phyloP scores from a whole-genome alignment of 2,329 filamentous ascomycete species.

The Xylariaceae sp. region DNA sequence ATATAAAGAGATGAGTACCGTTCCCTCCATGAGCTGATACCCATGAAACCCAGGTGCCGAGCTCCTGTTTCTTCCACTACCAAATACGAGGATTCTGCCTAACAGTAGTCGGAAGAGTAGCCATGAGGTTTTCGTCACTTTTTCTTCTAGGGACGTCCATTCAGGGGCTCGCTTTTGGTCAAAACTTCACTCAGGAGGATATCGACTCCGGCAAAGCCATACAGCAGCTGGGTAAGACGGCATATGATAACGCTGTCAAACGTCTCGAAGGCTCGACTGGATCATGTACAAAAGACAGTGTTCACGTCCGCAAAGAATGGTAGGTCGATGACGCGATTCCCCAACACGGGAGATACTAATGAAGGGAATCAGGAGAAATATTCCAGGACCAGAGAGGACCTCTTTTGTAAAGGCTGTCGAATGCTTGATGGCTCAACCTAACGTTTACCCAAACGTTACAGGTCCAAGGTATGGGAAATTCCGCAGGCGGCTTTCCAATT shows the following conservation, averaged over 20 bases:
- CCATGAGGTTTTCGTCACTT: slow-evolving; percentile 15
- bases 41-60: not conserved
- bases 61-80: not conserved
- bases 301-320: slow-evolving; percentile 28
- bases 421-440: slow-evolving; percentile 23
- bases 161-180: slow-evolving; percentile 16
- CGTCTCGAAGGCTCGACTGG: slow-evolving; percentile 15
- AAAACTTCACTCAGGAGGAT: slow-evolving; percentile 21
- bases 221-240: slow-evolving; percentile 19
- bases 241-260: slow-evolving; percentile 19
- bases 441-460: slow-evolving; percentile 22
- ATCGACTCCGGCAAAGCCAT: slow-evolving; percentile 25
- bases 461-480: slow-evolving; percentile 17
- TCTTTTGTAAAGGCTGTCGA: slow-evolving; percentile 23
- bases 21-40: slow-evolving; percentile 1
- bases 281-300: slow-evolving; percentile 24
- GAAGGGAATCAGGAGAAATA: slow-evolving; percentile 17
- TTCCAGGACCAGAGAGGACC: slow-evolving; percentile 21
- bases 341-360: not conserved
- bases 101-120: slow-evolving; percentile 15
- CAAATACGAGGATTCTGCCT: not conserved
- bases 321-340: slow-evolving; percentile 3
- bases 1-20: slow-evolving; percentile 1
- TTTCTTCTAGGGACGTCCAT: slow-evolving; percentile 18
- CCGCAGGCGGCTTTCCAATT: too few species aligned